These are phyloP conservation scores for Penicillium canescens DNA, from an alignment of 495 filamentous ascomycete species.

Conservation along the genomic window DNA sequence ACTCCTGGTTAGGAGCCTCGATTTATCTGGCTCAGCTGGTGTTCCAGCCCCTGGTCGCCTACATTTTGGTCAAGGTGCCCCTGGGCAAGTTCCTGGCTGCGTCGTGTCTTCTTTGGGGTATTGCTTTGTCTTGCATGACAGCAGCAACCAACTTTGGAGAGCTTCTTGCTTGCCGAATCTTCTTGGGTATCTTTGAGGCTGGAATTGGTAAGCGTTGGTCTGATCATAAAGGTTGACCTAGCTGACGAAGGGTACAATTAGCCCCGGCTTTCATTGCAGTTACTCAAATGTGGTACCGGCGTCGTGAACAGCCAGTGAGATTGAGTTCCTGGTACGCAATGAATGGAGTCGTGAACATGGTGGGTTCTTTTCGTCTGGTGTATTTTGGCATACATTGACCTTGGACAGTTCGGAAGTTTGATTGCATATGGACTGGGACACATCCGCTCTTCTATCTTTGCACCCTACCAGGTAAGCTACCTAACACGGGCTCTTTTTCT, in stretches of 20 bases:
- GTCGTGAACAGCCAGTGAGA: constrained; percentile 58
- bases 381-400: neutral
- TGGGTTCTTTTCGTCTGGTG: constrained; percentile 14
- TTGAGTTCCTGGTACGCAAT: constrained; percentile 62
- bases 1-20: constrained; percentile 52
- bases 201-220: constrained; percentile 35
- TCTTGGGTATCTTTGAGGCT: constrained; percentile 64
- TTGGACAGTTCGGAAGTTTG: constrained; percentile 41
- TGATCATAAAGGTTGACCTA: neutral
- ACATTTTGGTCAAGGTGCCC: constrained; percentile 39
- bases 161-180: constrained; percentile 56
- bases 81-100: constrained; percentile 55
- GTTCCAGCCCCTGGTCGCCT: constrained; percentile 41
- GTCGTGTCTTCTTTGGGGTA: constrained; percentile 61
- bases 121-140: constrained; percentile 54
- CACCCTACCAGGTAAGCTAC: constrained; percentile 51
- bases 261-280: constrained; percentile 61
- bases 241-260: constrained; percentile 14
- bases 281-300: constrained; percentile 64
- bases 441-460: constrained; percentile 51
- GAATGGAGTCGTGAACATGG: constrained; percentile 57
- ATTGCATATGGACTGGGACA: constrained; percentile 62
- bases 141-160: constrained; percentile 55
- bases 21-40: constrained; percentile 54
- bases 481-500: constrained; percentile 8